Percentiles rank a stretch among this genome's conserved stretches.
phyloP scores from a whole-genome alignment of 1,284 basidiomycete species.

The Apiotrichum gracile region DNA sequence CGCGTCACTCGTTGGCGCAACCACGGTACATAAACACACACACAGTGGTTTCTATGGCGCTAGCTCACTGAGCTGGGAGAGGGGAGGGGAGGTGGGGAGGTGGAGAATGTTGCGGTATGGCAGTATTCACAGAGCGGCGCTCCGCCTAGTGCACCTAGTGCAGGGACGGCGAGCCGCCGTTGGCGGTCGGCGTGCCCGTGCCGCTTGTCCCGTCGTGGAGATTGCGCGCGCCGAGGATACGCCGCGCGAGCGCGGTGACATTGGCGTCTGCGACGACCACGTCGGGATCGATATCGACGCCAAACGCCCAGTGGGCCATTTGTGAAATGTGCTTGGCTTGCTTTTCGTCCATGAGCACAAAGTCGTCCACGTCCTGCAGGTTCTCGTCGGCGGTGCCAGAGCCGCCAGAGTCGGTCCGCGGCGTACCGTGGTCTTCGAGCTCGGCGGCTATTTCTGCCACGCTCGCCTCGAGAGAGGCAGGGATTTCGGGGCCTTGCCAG shows the following conservation, averaged over 20 bases:
- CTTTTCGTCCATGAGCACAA: constrained; percentile 81
- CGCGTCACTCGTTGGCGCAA: too few relatives aligned
- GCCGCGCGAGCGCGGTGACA: constrained; percentile 67
- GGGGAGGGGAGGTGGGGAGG: too few relatives aligned
- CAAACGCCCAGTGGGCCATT: constrained; percentile 72
- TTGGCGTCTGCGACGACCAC: constrained; percentile 93
- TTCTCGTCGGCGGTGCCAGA: constrained; percentile 21
- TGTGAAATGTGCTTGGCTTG: constrained; percentile 82
- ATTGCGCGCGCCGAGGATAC: constrained; percentile 75
- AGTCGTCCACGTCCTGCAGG: constrained; percentile 73
- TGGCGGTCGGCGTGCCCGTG: too few relatives aligned
- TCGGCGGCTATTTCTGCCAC: constrained; percentile 7
- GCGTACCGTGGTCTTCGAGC: background rate
- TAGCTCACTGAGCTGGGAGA: too few relatives aligned
- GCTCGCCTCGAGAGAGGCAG: background rate
- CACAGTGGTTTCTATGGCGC: too few relatives aligned
- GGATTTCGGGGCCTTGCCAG: background rate
- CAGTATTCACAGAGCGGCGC: too few relatives aligned
- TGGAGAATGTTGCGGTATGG: too few relatives aligned
- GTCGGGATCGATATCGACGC: constrained; percentile 78
- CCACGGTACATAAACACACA: too few relatives aligned
- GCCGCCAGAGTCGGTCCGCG: background rate
- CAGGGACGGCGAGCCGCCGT: too few relatives aligned
- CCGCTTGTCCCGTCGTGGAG: constrained; percentile 21
- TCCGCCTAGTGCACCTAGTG: too few relatives aligned